These are phyloP conservation scores for Suillus weaverae DNA, from an alignment of 768 basidiomycete genomes.

Conservation along the genomic window DNA sequence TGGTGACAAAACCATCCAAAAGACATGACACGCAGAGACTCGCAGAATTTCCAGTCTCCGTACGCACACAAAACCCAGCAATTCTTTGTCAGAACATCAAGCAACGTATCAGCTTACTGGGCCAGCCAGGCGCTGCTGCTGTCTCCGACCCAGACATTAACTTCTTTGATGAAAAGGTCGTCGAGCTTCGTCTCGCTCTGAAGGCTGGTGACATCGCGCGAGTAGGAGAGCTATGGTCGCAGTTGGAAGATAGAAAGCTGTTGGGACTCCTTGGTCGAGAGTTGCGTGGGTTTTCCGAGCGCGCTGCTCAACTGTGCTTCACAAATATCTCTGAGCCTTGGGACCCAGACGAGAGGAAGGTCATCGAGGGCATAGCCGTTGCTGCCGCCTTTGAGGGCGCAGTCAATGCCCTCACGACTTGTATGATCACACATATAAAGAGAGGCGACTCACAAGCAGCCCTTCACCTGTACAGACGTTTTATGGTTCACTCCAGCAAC, in stretches of 20 bases:
- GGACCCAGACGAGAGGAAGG: conserved; percentile 28
- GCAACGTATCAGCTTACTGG: conserved; percentile 10
- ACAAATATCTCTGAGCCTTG: conserved; percentile 18
- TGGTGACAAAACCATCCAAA: neutral
- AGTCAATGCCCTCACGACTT: conserved; percentile 48
- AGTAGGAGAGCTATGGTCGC: conserved; percentile 40
- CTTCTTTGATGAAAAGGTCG: conserved; percentile 37
- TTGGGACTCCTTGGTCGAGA: conserved; percentile 48
- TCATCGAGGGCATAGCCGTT: conserved; percentile 50
- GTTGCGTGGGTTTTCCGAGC: conserved; percentile 39
- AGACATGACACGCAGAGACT: conserved; percentile 9
- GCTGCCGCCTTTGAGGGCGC: conserved; percentile 45
- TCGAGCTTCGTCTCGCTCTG: conserved; percentile 40
- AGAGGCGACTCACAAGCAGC: conserved; percentile 41
- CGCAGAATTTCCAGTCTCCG: conserved; percentile 3
- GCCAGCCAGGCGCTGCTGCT: conserved; percentile 9
- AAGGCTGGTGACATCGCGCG: conserved; percentile 32
- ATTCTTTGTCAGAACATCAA: conserved; percentile 29
- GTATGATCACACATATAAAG: conserved; percentile 48
- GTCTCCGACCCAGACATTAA: conserved; percentile 32
- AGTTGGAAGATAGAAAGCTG: conserved; percentile 44
- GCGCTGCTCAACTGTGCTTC: conserved; percentile 34
- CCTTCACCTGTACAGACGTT: conserved; percentile 45
- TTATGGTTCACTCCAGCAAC: conserved; percentile 25
- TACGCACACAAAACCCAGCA: conserved; percentile 13